Base-by-base conservation (phyloP, 2,329 filamentous ascomycete species). In the Pestalotiopsis sp. region DNA sequence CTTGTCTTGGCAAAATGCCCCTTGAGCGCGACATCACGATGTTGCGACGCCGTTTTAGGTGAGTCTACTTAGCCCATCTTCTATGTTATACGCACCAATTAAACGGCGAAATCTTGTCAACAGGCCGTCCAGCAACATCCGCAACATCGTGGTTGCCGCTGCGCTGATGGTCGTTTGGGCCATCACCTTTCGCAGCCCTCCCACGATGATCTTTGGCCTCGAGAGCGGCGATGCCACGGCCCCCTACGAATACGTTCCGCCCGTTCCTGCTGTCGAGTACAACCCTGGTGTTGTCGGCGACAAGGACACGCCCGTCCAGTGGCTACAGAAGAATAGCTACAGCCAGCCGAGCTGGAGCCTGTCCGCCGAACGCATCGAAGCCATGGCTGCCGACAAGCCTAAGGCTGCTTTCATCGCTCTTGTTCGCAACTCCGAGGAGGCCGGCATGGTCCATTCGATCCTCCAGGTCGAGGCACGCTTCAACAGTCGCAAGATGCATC, bases 401-500 rank as follows among this genome's bases (percentile, higher is more conserved):
- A 73, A 78, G 72, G 74, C 81, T 72, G 77, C 79, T 45, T 72
- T 94, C 56, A 86, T 94, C 65, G 89, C 90, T 36, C 85, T 94
- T 20, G 92, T 94, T 31, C 87, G 91, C 57, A 93, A 94, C 72
- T 86, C 89, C 72, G 92, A 95, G 78, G 80, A 93, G 13, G 79
- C 87, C 6, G 89, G 90, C 7, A 87, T 94, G 77, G 81, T 93
- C 13, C 85, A 87, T 73, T 91, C 90, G 41, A 93, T 97, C 84
- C 80, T 81, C 38, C 92, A 97, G 75, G 81, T 94, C 61, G 92
- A 94, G 78, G 83, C 87, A 68, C 92, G 90, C 11, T 97, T 93
- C 91, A 97, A 97, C 77, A 82, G 84, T 76, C 93, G 93, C 72
- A 92, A 66, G n/a, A 77, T 71, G 7, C 77, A 94, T 83, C 92